A percentile compares a stretch with the other conserved stretches of the same genome.
phyloP scores from a whole-genome alignment of 208 protist species.

The Trypanosoma conorhini region DNA sequence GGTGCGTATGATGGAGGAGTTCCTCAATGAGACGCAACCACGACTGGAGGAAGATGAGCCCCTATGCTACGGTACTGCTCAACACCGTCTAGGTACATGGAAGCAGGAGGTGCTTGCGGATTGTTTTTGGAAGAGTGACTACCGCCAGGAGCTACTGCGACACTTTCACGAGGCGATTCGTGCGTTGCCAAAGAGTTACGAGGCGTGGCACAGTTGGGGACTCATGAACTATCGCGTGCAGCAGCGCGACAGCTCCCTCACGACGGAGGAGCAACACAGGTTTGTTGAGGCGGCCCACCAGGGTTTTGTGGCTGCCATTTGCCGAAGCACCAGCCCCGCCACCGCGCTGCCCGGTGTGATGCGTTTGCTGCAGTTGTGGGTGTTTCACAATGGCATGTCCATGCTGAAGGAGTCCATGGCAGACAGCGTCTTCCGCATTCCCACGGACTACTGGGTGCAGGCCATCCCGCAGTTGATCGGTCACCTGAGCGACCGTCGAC shows the following conservation, averaged over 20 bases:
- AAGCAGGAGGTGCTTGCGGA: constrained; percentile 86
- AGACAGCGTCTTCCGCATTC: constrained; percentile 94
- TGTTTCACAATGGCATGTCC: constrained; percentile 92
- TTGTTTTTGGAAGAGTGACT: constrained; percentile 78
- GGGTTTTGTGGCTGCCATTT: constrained; percentile 98
- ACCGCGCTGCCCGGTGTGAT: constrained; percentile 96
- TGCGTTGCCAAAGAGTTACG: constrained; percentile 72
- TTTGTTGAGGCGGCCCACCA: constrained; percentile 93
- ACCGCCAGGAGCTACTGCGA: constrained; percentile 65
- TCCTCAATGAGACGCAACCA: constrained; percentile 53
- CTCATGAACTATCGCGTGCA: constrained; percentile 97
- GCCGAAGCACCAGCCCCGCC: constrained; percentile 65
- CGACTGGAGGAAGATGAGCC: constrained; percentile 65
- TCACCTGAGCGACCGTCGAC: constrained; percentile 92
- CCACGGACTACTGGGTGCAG: constrained; percentile 98
- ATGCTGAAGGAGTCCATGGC: constrained; percentile 90
- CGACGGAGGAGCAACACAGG: constrained; percentile 54
- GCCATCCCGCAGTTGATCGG: constrained; percentile 99
- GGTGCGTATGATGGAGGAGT: constrained; percentile 72
- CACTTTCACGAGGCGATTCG: constrained; percentile 90
- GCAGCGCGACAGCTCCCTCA: constrained; percentile 85
- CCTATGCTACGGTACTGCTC: constrained; percentile 68
- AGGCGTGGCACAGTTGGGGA: constrained; percentile 98
- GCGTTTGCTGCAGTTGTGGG: constrained; percentile 98
- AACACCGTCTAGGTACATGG: constrained; percentile 83